A percentile compares a stretch with the other conserved stretches of the same genome.
These are phyloP conservation scores for Wickerhamiella brachini DNA, from an alignment of 805 yeast genomes.

Conservation along the genomic window DNA sequence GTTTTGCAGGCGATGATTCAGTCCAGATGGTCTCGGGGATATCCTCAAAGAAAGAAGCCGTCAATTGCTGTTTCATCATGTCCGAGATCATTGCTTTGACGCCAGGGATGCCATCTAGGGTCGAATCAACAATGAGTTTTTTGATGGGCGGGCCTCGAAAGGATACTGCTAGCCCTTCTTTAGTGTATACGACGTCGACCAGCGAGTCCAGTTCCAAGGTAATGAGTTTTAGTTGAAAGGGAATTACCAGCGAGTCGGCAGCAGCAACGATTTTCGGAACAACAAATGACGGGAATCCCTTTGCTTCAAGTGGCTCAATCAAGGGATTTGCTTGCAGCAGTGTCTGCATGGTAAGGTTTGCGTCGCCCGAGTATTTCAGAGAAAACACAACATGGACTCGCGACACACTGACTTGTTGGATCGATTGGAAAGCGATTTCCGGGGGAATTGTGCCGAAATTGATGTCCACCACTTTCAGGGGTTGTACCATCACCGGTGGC, in stretches of 20 bases:
- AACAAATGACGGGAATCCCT: slow-evolving; percentile 13
- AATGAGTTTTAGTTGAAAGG: slow-evolving; percentile 18
- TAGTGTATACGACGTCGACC: slow-evolving; percentile 22
- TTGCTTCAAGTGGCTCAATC: slow-evolving; percentile 25
- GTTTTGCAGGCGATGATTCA: slow-evolving; percentile 13
- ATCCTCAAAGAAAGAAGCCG: slow-evolving; percentile 23
- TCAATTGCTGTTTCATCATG: slow-evolving; percentile 16
- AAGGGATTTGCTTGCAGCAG: slow-evolving; percentile 67
- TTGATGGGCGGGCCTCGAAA: slow-evolving; percentile 22
- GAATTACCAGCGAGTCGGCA: slow-evolving; percentile 17
- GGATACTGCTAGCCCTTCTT: slow-evolving; percentile 20
- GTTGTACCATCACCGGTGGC: slow-evolving; percentile 23
- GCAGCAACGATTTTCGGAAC: slow-evolving; percentile 19
- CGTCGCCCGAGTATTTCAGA: slow-evolving; percentile 61
- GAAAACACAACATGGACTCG: slow-evolving; percentile 50
- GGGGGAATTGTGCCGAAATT: slow-evolving; percentile 68
- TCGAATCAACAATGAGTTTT: slow-evolving; percentile 18
- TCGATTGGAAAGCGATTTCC: slow-evolving; percentile 53
- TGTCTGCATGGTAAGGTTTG: slow-evolving; percentile 54
- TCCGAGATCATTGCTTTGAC: slow-evolving; percentile 17
- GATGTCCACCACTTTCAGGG: slow-evolving; percentile 51
- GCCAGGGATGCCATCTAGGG: slow-evolving; percentile 23
- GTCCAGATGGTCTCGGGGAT: slow-evolving; percentile 24
- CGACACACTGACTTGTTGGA: slow-evolving; percentile 38
- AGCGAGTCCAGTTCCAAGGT: slow-evolving; percentile 20